A percentile compares a stretch with the other conserved stretches of the same genome.
Evolutionary conservation across 495 filamentous ascomycete genomes (phyloP).

Genomic region (Daldinia concentrica): DNA sequence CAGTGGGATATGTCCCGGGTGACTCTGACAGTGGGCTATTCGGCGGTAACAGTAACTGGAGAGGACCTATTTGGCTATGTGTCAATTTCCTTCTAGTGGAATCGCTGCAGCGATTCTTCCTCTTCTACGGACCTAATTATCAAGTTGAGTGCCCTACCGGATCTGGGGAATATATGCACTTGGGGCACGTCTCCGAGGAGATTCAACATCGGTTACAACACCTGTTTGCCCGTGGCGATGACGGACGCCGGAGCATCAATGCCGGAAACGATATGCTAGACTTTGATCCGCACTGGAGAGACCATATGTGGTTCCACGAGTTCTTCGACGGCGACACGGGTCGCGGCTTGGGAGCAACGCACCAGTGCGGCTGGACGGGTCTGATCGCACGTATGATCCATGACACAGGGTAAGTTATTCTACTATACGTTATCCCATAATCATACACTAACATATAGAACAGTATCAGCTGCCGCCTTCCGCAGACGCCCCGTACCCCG

Average conservation of each 20-base stretch:
- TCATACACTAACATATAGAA: constrained; percentile 29
- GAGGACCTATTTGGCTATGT: constrained; percentile 91
- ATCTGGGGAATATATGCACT: constrained; percentile 94
- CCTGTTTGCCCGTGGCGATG: constrained; percentile 81
- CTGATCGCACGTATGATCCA: constrained; percentile 96
- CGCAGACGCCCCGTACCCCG: constrained; percentile 90
- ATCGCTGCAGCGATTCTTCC: constrained; percentile 88
- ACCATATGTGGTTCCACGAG: constrained; percentile 95
- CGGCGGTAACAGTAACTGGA: constrained; percentile 98
- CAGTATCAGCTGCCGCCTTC: constrained; percentile 88
- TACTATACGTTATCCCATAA: background rate
- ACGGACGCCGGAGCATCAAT: constrained; percentile 88
- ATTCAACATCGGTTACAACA: constrained; percentile 95
- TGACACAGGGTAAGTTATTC: constrained; percentile 79
- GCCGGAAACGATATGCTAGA: constrained; percentile 82
- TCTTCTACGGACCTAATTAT: constrained; percentile 90
- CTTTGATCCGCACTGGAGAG: constrained; percentile 90
- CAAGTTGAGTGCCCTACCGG: constrained; percentile 94
- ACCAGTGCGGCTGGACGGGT: constrained; percentile 98
- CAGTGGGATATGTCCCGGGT: constrained; percentile 88
- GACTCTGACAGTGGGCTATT: constrained; percentile 95
- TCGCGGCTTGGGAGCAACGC: constrained; percentile 87
- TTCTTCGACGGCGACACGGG: constrained; percentile 96
- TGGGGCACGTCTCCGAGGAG: constrained; percentile 95
- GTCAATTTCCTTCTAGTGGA: constrained; percentile 96